A percentile compares a stretch with the other conserved stretches of the same genome.
Evolutionary conservation across 768 basidiomycete species (phyloP).

Genomic region (Stropharia rugosoannulata): DNA sequence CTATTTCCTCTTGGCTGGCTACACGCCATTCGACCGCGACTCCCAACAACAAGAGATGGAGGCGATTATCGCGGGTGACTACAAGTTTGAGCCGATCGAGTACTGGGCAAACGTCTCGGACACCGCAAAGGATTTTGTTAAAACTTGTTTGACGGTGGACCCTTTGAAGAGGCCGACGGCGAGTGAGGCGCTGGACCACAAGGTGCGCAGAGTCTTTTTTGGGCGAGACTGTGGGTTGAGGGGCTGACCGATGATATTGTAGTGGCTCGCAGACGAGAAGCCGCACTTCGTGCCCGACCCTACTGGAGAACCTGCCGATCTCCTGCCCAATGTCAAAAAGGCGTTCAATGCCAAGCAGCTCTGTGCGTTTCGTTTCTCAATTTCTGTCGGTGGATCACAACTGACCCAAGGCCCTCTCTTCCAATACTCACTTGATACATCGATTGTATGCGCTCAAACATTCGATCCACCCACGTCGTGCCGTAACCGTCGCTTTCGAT

Average conservation of each 20-base stretch:
- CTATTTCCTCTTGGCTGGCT: constrained; percentile 89
- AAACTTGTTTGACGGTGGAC: constrained; percentile 81
- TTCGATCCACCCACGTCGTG: too few species aligned
- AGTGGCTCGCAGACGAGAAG: constrained; percentile 70
- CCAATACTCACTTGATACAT: too few species aligned
- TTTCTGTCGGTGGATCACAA: too few species aligned
- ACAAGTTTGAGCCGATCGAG: constrained; percentile 77
- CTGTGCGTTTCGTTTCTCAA: constrained; percentile 49
- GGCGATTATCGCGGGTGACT: constrained; percentile 92
- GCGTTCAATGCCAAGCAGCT: constrained; percentile 86
- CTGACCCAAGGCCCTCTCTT: too few species aligned
- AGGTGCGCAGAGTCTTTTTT: constrained; percentile 28
- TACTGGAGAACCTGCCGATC: constrained; percentile 64
- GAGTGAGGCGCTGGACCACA: constrained; percentile 66
- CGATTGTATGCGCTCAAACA: too few species aligned
- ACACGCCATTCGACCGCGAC: constrained; percentile 97
- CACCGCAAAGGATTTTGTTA: constrained; percentile 83
- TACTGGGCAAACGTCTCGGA: constrained; percentile 87
- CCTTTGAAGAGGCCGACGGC: constrained; percentile 81
- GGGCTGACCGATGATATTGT: constrained; percentile 8
- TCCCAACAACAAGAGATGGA: constrained; percentile 88
- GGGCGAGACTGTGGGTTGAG: background rate
- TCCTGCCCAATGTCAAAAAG: constrained; percentile 88
- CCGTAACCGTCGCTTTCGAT: too few species aligned
- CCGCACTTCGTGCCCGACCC: constrained; percentile 74